A percentile compares a stretch with the other conserved stretches of the same genome.
These are phyloP conservation scores for Fraxinus velutina DNA, from an alignment of 305 asterid genomes.

Conservation along the genomic window DNA sequence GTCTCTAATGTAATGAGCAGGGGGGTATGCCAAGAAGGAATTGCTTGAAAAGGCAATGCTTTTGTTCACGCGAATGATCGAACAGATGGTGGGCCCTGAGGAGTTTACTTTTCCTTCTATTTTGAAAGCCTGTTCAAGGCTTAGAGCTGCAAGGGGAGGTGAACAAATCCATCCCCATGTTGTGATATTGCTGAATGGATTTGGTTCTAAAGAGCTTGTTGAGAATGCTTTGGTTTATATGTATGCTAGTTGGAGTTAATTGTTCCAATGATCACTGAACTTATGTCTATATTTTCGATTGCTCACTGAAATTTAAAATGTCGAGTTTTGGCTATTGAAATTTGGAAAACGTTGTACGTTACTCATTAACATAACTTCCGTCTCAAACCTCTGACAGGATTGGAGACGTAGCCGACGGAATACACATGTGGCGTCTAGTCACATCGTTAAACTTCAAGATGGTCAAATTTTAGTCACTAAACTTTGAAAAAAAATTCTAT, in stretches of 20 bases:
- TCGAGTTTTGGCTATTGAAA: no score
- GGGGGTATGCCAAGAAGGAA: slow-evolving; percentile 29
- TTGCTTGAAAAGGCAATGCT: slow-evolving; percentile 29
- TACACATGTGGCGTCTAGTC: no score
- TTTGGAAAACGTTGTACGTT: no score
- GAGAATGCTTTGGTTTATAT: slow-evolving; percentile 39
- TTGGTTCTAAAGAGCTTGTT: slow-evolving; percentile 25
- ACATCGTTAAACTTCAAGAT: no score
- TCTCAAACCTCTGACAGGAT: no score
- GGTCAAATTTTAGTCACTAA: no score
- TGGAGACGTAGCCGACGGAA: no score
- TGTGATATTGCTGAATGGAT: slow-evolving; percentile 18
- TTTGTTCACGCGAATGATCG: slow-evolving; percentile 39
- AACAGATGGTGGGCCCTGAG: slow-evolving; percentile 33
- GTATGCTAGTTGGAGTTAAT: slow-evolving; percentile 30
- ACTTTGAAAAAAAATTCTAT: no score
- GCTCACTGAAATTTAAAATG: no score
- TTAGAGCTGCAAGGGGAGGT: slow-evolving; percentile 35
- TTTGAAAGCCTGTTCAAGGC: slow-evolving; percentile 42
- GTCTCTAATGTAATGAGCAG: slow-evolving; percentile 41
- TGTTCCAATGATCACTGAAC: no score
- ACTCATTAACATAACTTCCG: no score
- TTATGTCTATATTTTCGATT: no score
- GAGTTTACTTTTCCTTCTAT: slow-evolving; percentile 32
- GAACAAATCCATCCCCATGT: slow-evolving; percentile 36